Conservation (phyloP, 345 rosid species). For the Microcos paniculata region DNA sequence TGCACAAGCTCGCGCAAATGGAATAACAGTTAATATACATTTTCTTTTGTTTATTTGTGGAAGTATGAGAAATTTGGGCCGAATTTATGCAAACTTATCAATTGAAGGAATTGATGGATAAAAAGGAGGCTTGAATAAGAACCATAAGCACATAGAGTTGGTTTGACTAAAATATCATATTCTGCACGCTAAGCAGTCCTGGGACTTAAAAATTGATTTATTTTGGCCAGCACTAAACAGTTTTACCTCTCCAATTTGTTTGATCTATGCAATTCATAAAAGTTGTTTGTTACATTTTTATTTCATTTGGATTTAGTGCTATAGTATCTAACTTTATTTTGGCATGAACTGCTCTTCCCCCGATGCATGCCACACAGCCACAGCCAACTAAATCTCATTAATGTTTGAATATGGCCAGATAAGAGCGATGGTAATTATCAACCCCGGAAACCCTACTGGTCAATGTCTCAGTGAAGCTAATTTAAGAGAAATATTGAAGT, state of each 20-base stretch:
- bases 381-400: neutral
- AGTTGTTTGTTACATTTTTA: conserved; percentile 8
- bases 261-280: neutral
- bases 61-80: conserved; percentile 7
- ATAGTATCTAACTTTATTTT: neutral
- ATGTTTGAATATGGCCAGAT: conserved; percentile 46
- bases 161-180: neutral
- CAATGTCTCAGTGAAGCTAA: conserved; percentile 94
- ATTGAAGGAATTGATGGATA: conserved; percentile 14
- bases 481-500: conserved; percentile 73
- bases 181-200: neutral
- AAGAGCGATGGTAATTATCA: conserved; percentile 96
- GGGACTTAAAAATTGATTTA: neutral
- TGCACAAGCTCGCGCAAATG: conserved; percentile 71
- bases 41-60: conserved; percentile 16
- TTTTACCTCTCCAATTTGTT: neutral
- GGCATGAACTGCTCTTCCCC: neutral
- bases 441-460: conserved; percentile 99
- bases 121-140: neutral
- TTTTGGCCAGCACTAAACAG: conserved; percentile 11
- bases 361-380: neutral
- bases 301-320: conserved; percentile 12
- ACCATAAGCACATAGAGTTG: neutral
- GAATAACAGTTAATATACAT: conserved; percentile 70
- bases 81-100: neutral